Evolutionary conservation across 306 rosid genomes (phyloP), one percentile per base, ranked within the genome.

Genomic region (Dryas octopetala): DNA sequence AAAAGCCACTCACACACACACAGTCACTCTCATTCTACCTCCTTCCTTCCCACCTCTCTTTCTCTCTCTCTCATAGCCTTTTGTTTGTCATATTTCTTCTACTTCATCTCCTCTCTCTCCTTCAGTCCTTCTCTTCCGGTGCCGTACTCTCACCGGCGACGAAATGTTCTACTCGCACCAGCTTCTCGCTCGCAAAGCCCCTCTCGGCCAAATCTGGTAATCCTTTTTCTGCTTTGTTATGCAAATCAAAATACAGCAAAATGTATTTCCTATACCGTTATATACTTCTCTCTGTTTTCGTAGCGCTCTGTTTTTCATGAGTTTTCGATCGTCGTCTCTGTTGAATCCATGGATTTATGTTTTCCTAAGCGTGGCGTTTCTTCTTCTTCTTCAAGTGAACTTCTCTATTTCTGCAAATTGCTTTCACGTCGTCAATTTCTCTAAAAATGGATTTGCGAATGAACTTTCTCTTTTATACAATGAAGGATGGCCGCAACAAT

Each of bases 181-280:
- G 81, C 91, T 90, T 54, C 95, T 93, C 8, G 96, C 96, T 61
- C 90, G 98, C 51, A 93, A 93, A 54, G 95, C 92, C 55, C 92
- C 95, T 9, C 88, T 93, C 11, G 96, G 98, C 40, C 91, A 93
- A 85, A 93, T 93, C 57, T 93, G 98, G 98, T 93, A 82, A 38
- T 43, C 57, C 12, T 0, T 2, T 74, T 44, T 45, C 9, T 9
- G 60, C 14, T 43, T 47, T 66, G 15, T 32, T 32, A 1, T 32
- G 38, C 38, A 32, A 32, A 32, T 32, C 38, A 32, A 32, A 32
- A 32, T 32, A 32, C 38, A 32, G 38, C 1, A 32, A 32, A 32
- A 32, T 1, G 38, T 32, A 2, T 32, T 32, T 32, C 38, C 38
- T 32, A 32, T 32, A 1, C 38, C 38, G 38, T 32, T 5, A 53